Percentiles rank a stretch among this genome's conserved stretches.
phyloP scores from a whole-genome alignment of 495 filamentous ascomycete genomes.

The Hypomontagnella submonticulosa region DNA sequence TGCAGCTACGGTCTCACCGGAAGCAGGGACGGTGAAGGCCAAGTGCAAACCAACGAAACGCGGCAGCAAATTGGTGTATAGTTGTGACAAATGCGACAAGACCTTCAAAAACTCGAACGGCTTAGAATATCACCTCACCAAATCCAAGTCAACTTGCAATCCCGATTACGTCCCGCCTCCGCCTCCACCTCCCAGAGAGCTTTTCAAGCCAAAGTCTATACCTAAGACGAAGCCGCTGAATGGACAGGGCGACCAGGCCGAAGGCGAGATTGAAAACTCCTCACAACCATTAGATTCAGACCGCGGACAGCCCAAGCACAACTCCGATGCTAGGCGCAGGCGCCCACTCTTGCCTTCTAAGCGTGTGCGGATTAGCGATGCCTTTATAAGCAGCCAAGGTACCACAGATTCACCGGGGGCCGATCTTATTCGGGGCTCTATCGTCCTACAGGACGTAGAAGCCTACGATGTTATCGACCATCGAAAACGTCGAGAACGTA shows the following conservation, averaged over 20 bases:
- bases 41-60: slow-evolving; percentile 15
- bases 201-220: slow-evolving; percentile 18
- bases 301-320: background rate
- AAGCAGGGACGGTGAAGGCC: slow-evolving; percentile 26
- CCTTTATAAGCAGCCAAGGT: background rate
- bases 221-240: background rate
- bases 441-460: slow-evolving; percentile 41
- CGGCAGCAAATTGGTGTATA: slow-evolving; percentile 20
- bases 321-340: background rate
- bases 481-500: slow-evolving; percentile 29
- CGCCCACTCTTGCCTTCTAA: slow-evolving; percentile 25
- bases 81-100: slow-evolving; percentile 60
- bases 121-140: slow-evolving; percentile 63
- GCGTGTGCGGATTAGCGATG: slow-evolving; percentile 20
- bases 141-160: slow-evolving; percentile 62
- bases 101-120: slow-evolving; percentile 64
- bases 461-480: slow-evolving; percentile 45
- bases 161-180: slow-evolving; percentile 55
- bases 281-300: background rate
- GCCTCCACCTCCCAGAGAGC: slow-evolving; percentile 33
- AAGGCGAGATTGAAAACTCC: background rate
- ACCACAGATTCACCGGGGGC: background rate
- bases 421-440: slow-evolving; percentile 18
- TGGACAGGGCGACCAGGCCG: background rate
- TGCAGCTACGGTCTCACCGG: background rate